A percentile compares a stretch with the other conserved stretches of the same genome.
Conservation (phyloP, 306 rosid species). For the Cicer arietinum region DNA sequence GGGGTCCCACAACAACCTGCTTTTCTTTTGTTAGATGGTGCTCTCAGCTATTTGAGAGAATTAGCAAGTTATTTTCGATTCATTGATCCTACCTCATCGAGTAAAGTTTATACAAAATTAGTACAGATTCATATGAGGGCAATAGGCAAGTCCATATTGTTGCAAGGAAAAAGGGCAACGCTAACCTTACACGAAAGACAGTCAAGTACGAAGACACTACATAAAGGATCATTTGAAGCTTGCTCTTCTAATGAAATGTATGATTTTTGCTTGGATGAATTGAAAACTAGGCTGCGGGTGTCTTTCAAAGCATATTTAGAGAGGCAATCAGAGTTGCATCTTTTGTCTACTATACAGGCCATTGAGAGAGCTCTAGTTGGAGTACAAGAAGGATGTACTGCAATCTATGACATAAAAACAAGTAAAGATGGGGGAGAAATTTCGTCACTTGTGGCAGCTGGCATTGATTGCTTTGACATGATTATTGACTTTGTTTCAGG, state of each 20-base stretch:
- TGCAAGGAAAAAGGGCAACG: conserved; percentile 82
- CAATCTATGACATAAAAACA: conserved; percentile 63
- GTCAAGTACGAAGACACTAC: conserved; percentile 66
- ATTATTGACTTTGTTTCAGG: conserved; percentile 89
- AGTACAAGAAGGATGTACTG: conserved; percentile 57
- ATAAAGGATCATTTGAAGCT: conserved; percentile 54
- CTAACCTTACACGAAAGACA: conserved; percentile 73
- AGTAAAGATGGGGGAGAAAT: conserved; percentile 67
- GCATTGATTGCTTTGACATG: conserved; percentile 82
- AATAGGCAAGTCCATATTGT: conserved; percentile 75
- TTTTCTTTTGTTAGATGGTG: conserved; percentile 85
- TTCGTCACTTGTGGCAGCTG: conserved; percentile 77
- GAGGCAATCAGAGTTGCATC: conserved; percentile 73
- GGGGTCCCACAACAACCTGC: conserved; percentile 66
- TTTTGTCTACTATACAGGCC: conserved; percentile 71
- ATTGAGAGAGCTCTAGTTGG: conserved; percentile 87
- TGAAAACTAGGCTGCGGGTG: conserved; percentile 70
- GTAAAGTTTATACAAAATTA: conserved; percentile 62
- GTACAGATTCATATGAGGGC: conserved; percentile 71
- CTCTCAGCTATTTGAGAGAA: conserved; percentile 73
- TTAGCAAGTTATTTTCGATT: conserved; percentile 68
- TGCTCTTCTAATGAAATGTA: conserved; percentile 53
- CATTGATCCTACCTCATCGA: conserved; percentile 64
- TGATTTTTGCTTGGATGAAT: conserved; percentile 62
- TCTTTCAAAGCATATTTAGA: conserved; percentile 71